These are phyloP conservation scores for Fusarium heterosporum DNA, from an alignment of 2,329 filamentous ascomycete species.

Conservation along the genomic window DNA sequence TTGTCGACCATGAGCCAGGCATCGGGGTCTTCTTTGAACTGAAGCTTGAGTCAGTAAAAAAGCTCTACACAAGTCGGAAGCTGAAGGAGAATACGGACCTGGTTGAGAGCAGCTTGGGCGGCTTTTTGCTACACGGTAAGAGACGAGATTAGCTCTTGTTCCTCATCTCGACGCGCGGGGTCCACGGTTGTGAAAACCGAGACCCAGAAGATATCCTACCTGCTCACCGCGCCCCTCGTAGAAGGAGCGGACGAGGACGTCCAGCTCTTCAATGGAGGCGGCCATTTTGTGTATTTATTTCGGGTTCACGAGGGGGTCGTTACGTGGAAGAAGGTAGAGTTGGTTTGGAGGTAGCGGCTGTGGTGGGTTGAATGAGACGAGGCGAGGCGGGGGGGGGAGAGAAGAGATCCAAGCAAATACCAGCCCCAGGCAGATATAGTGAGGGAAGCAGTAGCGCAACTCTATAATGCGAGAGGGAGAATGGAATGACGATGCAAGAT, in stretches of 20 bases:
- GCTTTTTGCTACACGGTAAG: constrained; percentile 84
- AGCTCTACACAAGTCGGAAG: background rate
- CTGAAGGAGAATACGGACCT: constrained; percentile 68
- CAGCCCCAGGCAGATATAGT: constrained; percentile 43
- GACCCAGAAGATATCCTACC: constrained; percentile 63
- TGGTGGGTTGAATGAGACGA: constrained; percentile 40
- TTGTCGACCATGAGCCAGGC: constrained; percentile 98
- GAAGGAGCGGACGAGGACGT: constrained; percentile 95
- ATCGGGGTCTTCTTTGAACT: constrained; percentile 99
- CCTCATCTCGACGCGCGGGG: constrained; percentile 37
- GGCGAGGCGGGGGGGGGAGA: constrained; percentile 47
- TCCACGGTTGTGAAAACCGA: constrained; percentile 35
- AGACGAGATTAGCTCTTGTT: constrained; percentile 36
- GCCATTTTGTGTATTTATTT: constrained; percentile 62
- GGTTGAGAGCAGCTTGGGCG: constrained; percentile 91
- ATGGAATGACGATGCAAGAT: constrained; percentile 7
- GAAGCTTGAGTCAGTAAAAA: constrained; percentile 37
- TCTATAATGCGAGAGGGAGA: constrained; percentile 23
- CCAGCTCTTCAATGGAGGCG: constrained; percentile 90
- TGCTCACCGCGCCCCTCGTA: constrained; percentile 96
- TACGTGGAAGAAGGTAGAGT: constrained; percentile 36
- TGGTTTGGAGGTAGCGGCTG: constrained; percentile 34
- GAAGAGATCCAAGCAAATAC: constrained; percentile 44
- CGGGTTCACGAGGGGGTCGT: constrained; percentile 48
- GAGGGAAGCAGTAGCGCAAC: constrained; percentile 33